Percentiles rank a stretch among this genome's conserved stretches.
Conservation (phyloP, 169 alveolate genomes). For the Besnoitia besnoiti region DNA sequence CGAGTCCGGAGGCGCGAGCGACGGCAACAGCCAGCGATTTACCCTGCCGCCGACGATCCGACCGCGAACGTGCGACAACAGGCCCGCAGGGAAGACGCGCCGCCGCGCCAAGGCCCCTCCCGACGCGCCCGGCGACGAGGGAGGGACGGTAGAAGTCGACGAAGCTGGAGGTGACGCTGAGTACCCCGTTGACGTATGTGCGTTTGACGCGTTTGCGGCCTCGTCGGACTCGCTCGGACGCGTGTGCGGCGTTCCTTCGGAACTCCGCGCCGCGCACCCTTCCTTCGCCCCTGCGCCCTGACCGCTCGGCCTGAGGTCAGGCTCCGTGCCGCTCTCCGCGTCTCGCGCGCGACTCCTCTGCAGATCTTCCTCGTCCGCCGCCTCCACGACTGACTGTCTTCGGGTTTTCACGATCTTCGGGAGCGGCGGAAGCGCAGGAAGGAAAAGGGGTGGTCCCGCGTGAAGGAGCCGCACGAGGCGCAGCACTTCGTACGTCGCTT, state of each 20-base stretch:
- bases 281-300: too few species aligned
- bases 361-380: too few species aligned
- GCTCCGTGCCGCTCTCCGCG: background rate
- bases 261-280: too few species aligned
- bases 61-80: background rate
- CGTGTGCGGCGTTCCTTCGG: too few species aligned
- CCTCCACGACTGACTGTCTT: background rate
- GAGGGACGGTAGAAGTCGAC: background rate
- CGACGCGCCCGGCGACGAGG: background rate
- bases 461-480: background rate
- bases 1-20: background rate
- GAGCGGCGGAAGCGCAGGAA: constrained; percentile 18
- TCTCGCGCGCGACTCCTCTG: too few species aligned
- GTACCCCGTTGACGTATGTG: background rate
- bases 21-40: constrained; percentile 18
- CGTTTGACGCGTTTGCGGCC: too few species aligned
- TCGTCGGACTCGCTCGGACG: too few species aligned
- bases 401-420: background rate
- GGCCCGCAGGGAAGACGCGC: background rate
- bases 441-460: background rate
- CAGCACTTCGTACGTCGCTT: background rate
- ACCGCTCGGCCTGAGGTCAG: background rate
- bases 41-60: constrained; percentile 5
- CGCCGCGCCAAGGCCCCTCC: background rate
- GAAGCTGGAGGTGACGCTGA: background rate